phyloP scores from a whole-genome alignment of 345 rosid species.

The Excoecaria agallocha region DNA sequence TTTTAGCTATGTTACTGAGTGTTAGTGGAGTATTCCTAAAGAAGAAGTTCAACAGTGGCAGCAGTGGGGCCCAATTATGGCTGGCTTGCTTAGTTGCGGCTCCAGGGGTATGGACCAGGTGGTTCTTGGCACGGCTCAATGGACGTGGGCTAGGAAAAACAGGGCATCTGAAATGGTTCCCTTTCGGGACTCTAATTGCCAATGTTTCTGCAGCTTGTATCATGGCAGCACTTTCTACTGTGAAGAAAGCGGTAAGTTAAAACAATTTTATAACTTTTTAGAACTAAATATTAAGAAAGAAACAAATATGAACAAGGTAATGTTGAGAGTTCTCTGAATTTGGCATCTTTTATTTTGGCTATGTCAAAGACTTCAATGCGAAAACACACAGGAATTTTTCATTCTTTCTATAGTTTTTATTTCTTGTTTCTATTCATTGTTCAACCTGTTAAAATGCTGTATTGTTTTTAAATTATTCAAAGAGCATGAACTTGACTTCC shows the following conservation, averaged over 20 bases:
- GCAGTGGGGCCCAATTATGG: slow-evolving; percentile 65
- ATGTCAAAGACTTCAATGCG: not conserved
- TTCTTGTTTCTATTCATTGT: not conserved
- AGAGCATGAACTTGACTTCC: not conserved
- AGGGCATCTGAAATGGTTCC: slow-evolving; percentile 68
- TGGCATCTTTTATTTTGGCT: not conserved
- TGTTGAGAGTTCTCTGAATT: not conserved
- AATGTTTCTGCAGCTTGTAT: slow-evolving; percentile 74
- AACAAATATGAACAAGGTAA: not conserved
- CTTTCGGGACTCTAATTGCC: slow-evolving; percentile 82
- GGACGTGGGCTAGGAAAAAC: slow-evolving; percentile 76
- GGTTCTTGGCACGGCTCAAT: slow-evolving; percentile 81
- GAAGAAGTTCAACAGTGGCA: slow-evolving; percentile 47
- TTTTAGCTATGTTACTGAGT: slow-evolving; percentile 46
- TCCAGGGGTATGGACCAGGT: slow-evolving; percentile 92
- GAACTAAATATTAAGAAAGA: not conserved
- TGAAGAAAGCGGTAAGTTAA: slow-evolving; percentile 54
- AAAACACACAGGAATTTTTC: not conserved
- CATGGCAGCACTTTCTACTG: slow-evolving; percentile 71
- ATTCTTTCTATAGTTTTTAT: not conserved
- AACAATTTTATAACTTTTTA: not conserved
- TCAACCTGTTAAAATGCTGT: not conserved
- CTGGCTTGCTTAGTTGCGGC: slow-evolving; percentile 75
- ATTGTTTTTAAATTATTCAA: not conserved
- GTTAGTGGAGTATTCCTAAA: slow-evolving; percentile 44